Conservation (phyloP, 2,329 filamentous ascomycete species). For the Blastomyces emzantsi region DNA sequence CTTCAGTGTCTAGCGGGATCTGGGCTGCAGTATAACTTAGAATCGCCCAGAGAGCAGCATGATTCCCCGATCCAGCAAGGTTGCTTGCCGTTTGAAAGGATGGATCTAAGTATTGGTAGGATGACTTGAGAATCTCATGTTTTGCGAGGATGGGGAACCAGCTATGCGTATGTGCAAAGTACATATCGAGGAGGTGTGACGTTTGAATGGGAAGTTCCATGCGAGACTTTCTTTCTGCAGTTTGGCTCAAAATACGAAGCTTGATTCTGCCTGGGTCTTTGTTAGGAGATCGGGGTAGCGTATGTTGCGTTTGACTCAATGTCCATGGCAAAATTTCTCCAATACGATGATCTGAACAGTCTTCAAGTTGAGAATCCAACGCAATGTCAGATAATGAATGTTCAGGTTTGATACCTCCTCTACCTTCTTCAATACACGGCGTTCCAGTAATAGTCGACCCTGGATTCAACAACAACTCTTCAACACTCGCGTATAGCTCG, state of each 20-base stretch:
- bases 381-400: background rate
- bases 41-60: slow-evolving; percentile 38
- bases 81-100: slow-evolving; percentile 27
- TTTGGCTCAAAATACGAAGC: background rate
- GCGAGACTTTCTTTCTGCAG: background rate
- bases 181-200: slow-evolving; percentile 47
- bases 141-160: slow-evolving; percentile 54
- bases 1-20: slow-evolving; percentile 16
- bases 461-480: slow-evolving; percentile 32
- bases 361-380: background rate
- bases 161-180: slow-evolving; percentile 49
- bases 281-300: no score
- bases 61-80: slow-evolving; percentile 32
- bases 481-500: slow-evolving; percentile 31
- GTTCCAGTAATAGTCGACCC: slow-evolving; percentile 21
- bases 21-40: slow-evolving; percentile 36
- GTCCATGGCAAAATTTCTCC: background rate
- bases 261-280: background rate
- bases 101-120: slow-evolving; percentile 46
- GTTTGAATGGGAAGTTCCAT: slow-evolving; percentile 42
- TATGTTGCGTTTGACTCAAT: background rate
- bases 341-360: background rate
- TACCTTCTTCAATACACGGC: slow-evolving; percentile 26
- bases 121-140: slow-evolving; percentile 47
- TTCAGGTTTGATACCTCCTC: slow-evolving; percentile 12